phyloP scores from a whole-genome alignment of 2,329 filamentous ascomycete species.

The Penicillium sp. region DNA sequence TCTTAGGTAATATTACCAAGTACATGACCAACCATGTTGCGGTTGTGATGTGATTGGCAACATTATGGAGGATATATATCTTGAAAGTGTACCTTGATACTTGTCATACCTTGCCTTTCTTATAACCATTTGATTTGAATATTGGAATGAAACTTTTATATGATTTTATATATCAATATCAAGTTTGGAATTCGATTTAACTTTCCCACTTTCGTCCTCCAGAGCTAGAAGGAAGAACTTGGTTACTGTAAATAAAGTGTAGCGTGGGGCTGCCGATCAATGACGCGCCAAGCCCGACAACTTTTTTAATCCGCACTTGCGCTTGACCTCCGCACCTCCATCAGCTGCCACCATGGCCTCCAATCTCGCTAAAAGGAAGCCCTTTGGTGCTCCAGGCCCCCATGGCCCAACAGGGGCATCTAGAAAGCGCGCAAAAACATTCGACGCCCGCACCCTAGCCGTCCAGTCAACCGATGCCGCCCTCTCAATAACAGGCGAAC shows the following conservation, averaged over 20 bases:
- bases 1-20: conserved; percentile 59
- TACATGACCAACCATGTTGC: conserved; percentile 62
- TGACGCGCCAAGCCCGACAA: conserved; percentile 28
- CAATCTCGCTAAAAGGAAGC: conserved; percentile 36
- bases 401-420: conserved; percentile 28
- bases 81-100: neutral
- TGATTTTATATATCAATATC: too few species aligned
- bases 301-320: conserved; percentile 15
- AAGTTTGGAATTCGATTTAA: too few species aligned
- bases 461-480: conserved; percentile 48
- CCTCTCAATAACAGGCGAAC: conserved; percentile 66
- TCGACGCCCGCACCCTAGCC: conserved; percentile 45
- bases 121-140: neutral
- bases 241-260: neutral
- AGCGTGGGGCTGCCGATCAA: conserved; percentile 16
- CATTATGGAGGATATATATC: neutral
- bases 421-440: conserved; percentile 46
- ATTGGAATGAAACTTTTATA: too few species aligned
- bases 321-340: conserved; percentile 7
- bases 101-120: neutral
- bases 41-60: conserved; percentile 44
- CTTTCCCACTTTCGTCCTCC: too few species aligned
- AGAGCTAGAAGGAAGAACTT: too few species aligned
- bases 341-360: conserved; percentile 32
- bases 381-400: conserved; percentile 14